Conservation (phyloP, 805 yeast genomes). For the Kodamaea kakaduensis region DNA sequence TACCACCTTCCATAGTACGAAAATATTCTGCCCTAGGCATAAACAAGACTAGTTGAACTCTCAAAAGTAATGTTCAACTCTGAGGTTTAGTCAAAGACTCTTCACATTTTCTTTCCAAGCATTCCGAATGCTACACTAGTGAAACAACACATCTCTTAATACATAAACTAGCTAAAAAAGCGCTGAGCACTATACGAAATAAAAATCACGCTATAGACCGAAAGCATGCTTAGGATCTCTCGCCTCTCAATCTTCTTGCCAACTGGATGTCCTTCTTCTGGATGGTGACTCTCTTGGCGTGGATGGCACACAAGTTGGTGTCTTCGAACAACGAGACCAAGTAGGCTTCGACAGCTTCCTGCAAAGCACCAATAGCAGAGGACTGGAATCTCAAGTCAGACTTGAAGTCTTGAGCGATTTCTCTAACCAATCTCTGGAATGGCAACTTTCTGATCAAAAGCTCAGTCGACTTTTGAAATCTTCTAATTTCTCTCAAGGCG, state of each 20-base stretch:
- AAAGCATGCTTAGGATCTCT: constrained; percentile 36
- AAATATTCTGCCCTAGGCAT: too few species aligned
- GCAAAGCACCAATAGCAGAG: constrained; percentile 46
- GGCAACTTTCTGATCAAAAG: constrained; percentile 46
- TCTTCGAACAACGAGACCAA: constrained; percentile 45
- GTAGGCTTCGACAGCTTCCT: constrained; percentile 47
- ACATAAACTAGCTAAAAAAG: constrained; percentile 1
- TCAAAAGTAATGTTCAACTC: too few species aligned
- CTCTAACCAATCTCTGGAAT: constrained; percentile 47
- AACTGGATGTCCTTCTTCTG: constrained; percentile 47
- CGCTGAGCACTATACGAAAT: constrained; percentile 5
- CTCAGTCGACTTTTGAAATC: constrained; percentile 46
- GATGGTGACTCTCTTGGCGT: constrained; percentile 47
- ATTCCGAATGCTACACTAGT: too few species aligned
- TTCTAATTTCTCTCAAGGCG: constrained; percentile 47
- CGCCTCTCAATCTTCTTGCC: constrained; percentile 49
- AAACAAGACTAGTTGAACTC: too few species aligned
- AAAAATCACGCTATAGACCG: constrained; percentile 4
- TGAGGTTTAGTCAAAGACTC: too few species aligned
- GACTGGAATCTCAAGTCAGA: constrained; percentile 46
- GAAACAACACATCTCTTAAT: background rate
- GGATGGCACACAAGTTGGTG: constrained; percentile 47
- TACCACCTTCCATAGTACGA: too few species aligned
- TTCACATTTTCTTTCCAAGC: too few species aligned
- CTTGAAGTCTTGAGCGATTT: constrained; percentile 46